Evolutionary conservation across 495 filamentous ascomycete genomes (phyloP).

Genomic region (Penicillium ochrochloron): DNA sequence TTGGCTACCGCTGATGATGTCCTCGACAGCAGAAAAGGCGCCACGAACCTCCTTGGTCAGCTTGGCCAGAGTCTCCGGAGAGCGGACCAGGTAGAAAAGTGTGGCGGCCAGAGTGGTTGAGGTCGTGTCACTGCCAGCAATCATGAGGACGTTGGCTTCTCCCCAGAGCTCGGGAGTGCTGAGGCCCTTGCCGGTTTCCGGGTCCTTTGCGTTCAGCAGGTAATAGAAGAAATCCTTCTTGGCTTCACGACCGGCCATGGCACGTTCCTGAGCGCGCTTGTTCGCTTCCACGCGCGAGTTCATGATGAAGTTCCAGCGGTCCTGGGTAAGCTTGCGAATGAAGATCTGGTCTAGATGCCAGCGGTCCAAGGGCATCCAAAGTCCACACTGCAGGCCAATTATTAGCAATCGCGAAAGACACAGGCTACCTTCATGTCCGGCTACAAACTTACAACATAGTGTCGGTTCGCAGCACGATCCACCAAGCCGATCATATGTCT

Average conservation of each 20-base stretch:
- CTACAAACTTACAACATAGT: constrained; percentile 53
- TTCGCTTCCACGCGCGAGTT: constrained; percentile 61
- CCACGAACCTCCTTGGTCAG: constrained; percentile 57
- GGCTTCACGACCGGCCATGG: constrained; percentile 54
- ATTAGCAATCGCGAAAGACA: constrained; percentile 11
- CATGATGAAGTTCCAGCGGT: constrained; percentile 65
- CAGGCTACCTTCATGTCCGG: background rate
- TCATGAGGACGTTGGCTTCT: constrained; percentile 68
- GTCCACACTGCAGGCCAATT: constrained; percentile 51
- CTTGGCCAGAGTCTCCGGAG: constrained; percentile 46
- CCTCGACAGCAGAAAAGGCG: constrained; percentile 55
- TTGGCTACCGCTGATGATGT: constrained; percentile 56
- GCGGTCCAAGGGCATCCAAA: constrained; percentile 59
- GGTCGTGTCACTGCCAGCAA: constrained; percentile 63
- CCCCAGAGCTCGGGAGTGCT: constrained; percentile 69
- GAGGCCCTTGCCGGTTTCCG: constrained; percentile 66
- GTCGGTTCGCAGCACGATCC: constrained; percentile 55
- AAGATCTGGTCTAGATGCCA: constrained; percentile 62
- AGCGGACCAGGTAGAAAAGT: constrained; percentile 66
- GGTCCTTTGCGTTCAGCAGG: constrained; percentile 61
- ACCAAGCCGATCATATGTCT: constrained; percentile 54
- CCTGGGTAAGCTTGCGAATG: constrained; percentile 59
- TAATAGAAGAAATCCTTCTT: constrained; percentile 69
- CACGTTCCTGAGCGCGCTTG: constrained; percentile 55
- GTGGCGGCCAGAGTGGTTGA: constrained; percentile 60